phyloP scores from a whole-genome alignment of 805 yeast genomes.

The Naumovozyma baii region DNA sequence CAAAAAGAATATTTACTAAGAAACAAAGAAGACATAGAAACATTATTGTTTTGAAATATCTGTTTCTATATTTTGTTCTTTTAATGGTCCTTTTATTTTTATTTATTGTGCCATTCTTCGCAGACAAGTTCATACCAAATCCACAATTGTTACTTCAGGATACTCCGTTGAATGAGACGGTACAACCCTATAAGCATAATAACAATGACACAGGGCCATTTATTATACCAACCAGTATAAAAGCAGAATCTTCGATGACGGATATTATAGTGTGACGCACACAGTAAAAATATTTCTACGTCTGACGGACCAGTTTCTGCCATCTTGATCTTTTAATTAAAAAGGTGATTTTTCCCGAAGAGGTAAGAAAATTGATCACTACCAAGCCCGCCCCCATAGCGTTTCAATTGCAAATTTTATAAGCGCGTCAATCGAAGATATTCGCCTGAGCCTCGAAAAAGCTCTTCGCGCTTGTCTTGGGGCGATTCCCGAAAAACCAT shows the following conservation, averaged over 20 bases:
- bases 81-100: slow-evolving; percentile 33
- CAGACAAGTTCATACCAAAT: slow-evolving; percentile 22
- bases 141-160: slow-evolving; percentile 14
- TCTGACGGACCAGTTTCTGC: no score
- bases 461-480: no score
- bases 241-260: slow-evolving; percentile 31
- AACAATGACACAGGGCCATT: slow-evolving; percentile 57
- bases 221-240: slow-evolving; percentile 40
- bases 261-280: no score
- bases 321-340: no score
- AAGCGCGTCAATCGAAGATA: neutral
- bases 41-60: slow-evolving; percentile 36
- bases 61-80: slow-evolving; percentile 36
- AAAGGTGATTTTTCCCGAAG: neutral
- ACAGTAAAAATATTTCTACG: no score
- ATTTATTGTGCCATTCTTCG: slow-evolving; percentile 42
- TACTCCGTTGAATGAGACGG: slow-evolving; percentile 30
- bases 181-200: slow-evolving; percentile 52
- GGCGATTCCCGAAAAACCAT: no score
- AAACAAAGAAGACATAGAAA: slow-evolving; percentile 34
- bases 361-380: neutral
- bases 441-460: neutral
- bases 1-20: slow-evolving; percentile 31
- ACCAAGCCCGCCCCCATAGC: no score
- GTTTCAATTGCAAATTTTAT: no score